Evolutionary conservation across 345 rosid genomes (phyloP), one percentile per base, ranked within the genome.

Genomic region (Conringia planisiliqua): DNA sequence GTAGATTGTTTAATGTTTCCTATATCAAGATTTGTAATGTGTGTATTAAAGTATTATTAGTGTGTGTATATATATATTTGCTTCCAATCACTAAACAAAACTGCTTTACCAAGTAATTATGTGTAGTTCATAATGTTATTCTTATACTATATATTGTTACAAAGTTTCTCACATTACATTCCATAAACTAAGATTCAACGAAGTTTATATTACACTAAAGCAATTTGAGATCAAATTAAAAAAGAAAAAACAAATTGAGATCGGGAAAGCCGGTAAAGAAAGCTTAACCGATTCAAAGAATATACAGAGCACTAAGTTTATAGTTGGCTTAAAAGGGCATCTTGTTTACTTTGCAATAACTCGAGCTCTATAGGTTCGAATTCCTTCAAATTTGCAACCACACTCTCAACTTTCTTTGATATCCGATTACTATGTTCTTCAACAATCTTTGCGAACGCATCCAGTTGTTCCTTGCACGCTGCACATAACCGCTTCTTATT

Each of bases 401-500:
- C 86, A 3, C 63, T 79, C 71, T 87, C 81, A 12, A 89, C 84
- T 81, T 85, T 89, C 78, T 70, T 81, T 4, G 86, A 75, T 42
- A 89, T 71, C 42, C 75, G 83, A 39, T 81, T 70, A 59, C 58
- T 71, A 55, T 89, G 85, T 14, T 83, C 90, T 70, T 89, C 95
- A 24, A 89, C 83, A n/a, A 87, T 74, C 79, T 80, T 85, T 81
- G 83, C 80, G 70, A 87, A 89, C 62, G 86, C 79, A 47, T 76
- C 70, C 26, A 89, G 71, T 68, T 87, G 90, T 71, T 87, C 90
- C 72, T 81, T 88, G 51, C 87, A 89, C 6, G 86, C 85, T 38
- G 86, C 80, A 75, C 92, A 85, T 43, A 87, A 56, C 17, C 90
- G 84, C 78, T 87, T 87, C 90, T 86, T 83, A 79, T 87, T 85